Base-by-base conservation (phyloP, 2,329 filamentous ascomycete species). In the Coccinonectria pachysandricola region DNA sequence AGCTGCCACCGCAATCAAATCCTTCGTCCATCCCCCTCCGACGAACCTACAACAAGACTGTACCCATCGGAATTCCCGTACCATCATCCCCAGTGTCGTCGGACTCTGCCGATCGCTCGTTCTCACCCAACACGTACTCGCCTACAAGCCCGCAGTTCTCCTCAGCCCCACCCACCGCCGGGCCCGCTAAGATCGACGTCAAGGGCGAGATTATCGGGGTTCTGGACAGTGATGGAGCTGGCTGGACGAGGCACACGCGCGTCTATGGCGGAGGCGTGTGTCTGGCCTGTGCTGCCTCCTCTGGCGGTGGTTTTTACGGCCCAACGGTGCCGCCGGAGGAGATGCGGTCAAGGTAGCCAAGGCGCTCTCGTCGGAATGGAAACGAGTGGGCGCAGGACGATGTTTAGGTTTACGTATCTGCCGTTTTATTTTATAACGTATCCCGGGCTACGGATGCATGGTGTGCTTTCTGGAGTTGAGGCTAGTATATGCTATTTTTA, bases 211-310 rank as follows among this genome's bases (percentile, higher is more conserved):
- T 67, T 29, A 55, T 70, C 20, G 64, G 62, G 7, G 53, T 62
- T 8, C 49, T 62, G 30, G 60, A 70, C 40, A 54, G 56, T 30
- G 52, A 57, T 8, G 66, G 64, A 4, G 55, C 59, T 11, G 60
- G 60, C 21, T 75, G 68, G 70, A 65, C 59, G 39, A 60, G 68
- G 19, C 70, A 75, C 45, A 75, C 69, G 10, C 61, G 68, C 14
- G 69, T 74, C 14, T 74, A 72, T 36, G 68, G 68, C 15, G 69
- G 69, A 32, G 68, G 69, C 5, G 60, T 66, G 3, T 75, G 70
- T 35, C 55, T 71, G 19, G 68, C 68, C 2, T 75, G 70, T 37
- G 52, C 63, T 19, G 65, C 63, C 7, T 59, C 64, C 7, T 62
- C 59, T 6, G 53, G 52, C 16, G 17, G 17, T 10, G 17, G 64